Conservation (phyloP, 1,284 basidiomycete species). For the Melampsora americana region DNA sequence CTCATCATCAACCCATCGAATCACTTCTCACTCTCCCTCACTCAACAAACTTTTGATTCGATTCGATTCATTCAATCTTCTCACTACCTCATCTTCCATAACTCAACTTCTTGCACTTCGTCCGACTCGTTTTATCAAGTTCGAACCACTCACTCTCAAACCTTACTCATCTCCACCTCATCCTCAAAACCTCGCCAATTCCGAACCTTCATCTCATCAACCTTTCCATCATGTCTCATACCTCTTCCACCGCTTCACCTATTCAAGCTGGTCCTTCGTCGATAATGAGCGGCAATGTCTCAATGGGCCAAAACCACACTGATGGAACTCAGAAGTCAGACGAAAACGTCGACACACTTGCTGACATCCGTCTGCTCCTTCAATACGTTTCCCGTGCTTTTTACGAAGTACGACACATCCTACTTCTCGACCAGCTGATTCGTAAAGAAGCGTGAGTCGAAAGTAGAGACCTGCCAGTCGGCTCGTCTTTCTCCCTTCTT, state of each 20-base stretch:
- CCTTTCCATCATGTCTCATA: background rate
- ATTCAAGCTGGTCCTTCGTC: constrained; percentile 30
- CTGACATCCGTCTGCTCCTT: constrained; percentile 59
- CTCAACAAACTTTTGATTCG: background rate
- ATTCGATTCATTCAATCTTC: background rate
- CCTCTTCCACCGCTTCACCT: constrained; percentile 18
- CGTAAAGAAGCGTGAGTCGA: constrained; percentile 54
- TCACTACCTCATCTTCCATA: background rate
- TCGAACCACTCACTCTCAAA: background rate
- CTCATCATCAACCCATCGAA: background rate
- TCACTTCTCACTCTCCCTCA: background rate
- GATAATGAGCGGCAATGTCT: constrained; percentile 7
- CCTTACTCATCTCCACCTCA: background rate
- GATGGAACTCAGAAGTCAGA: constrained; percentile 3
- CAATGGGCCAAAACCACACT: background rate
- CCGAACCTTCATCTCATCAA: background rate
- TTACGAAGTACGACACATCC: constrained; percentile 86
- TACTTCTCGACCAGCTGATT: constrained; percentile 88
- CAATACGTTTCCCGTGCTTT: constrained; percentile 89
- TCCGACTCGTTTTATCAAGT: background rate
- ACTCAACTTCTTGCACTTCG: background rate
- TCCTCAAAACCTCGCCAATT: background rate
- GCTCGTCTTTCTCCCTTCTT: constrained; percentile 9
- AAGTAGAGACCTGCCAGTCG: background rate
- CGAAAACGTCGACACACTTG: constrained; percentile 28